Conservation (phyloP, 1,284 basidiomycete genomes). For the Lentinula novae-zelandiae region DNA sequence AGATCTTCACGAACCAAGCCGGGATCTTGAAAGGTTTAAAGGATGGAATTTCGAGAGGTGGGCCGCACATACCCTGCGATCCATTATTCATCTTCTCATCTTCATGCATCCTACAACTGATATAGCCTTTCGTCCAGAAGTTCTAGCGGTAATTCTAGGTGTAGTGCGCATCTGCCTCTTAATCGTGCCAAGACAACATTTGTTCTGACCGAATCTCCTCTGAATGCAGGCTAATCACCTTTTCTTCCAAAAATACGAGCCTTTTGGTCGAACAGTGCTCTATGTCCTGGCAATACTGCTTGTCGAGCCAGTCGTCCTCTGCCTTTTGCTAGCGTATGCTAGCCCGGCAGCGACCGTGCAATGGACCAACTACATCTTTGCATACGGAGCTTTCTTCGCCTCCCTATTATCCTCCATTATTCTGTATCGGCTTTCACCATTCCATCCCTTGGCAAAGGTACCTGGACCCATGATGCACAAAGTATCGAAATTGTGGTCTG, state of each 20-base stretch:
- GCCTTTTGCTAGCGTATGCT: not conserved
- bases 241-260: slow-evolving; percentile 2
- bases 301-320: slow-evolving; percentile 4
- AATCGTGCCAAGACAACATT: not conserved
- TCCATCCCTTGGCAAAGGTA: slow-evolving; percentile 38
- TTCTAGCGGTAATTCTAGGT: not conserved
- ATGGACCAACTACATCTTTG: not conserved
- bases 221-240: slow-evolving; percentile 2
- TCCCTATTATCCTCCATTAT: slow-evolving; percentile 7
- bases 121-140: not conserved
- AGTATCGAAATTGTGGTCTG: slow-evolving; percentile 32
- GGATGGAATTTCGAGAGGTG: not conserved
- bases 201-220: not conserved
- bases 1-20: not conserved
- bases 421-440: slow-evolving; percentile 42
- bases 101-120: not conserved
- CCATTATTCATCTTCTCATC: not conserved
- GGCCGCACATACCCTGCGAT: not conserved
- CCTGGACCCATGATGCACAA: slow-evolving; percentile 39
- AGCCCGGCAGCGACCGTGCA: not conserved
- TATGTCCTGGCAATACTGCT: not conserved
- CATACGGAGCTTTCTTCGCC: not conserved
- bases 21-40: not conserved
- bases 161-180: not conserved
- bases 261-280: slow-evolving; percentile 1